phyloP scores from a whole-genome alignment of 192 early-diverging fungal genomes.

The Borealophlyctis nickersoniae region DNA sequence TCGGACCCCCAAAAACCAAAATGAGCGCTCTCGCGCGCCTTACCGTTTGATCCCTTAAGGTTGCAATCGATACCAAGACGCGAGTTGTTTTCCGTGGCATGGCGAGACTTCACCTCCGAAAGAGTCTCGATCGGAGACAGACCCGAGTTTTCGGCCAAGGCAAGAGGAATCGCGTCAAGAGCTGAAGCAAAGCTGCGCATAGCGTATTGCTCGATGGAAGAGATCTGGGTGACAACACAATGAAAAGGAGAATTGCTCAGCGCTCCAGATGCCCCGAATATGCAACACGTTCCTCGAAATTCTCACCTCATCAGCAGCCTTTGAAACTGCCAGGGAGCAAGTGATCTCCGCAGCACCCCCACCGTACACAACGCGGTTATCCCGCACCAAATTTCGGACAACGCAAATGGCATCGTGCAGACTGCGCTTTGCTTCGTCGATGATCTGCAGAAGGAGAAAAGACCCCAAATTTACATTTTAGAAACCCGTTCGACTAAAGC shows the following conservation, averaged over 20 bases:
- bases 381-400: slow-evolving; percentile 92
- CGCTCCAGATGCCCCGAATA: not conserved
- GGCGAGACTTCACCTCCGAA: slow-evolving; percentile 91
- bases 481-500: not conserved
- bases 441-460: slow-evolving; percentile 74
- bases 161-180: slow-evolving; percentile 89
- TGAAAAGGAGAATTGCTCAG: slow-evolving; percentile 8
- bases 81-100: slow-evolving; percentile 81
- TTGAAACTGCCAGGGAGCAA: slow-evolving; percentile 88
- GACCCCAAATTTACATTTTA: not conserved
- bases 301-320: slow-evolving; percentile 79
- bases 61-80: slow-evolving; percentile 96
- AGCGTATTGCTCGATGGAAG: slow-evolving; percentile 97
- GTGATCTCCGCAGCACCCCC: slow-evolving; percentile 98
- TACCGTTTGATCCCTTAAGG: slow-evolving; percentile 80
- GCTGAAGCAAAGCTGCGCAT: slow-evolving; percentile 98
- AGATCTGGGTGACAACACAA: slow-evolving; percentile 48
- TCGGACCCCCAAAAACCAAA: slow-evolving; percentile 2
- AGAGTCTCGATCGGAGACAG: slow-evolving; percentile 94
- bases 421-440: slow-evolving; percentile 97
- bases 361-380: slow-evolving; percentile 99
- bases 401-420: slow-evolving; percentile 99
- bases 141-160: slow-evolving; percentile 97
- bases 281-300: slow-evolving; percentile 5
- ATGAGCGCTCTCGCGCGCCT: not conserved